Evolutionary conservation across 2,329 filamentous ascomycete genomes (phyloP).

Genomic region (Elsinoe perseae): DNA sequence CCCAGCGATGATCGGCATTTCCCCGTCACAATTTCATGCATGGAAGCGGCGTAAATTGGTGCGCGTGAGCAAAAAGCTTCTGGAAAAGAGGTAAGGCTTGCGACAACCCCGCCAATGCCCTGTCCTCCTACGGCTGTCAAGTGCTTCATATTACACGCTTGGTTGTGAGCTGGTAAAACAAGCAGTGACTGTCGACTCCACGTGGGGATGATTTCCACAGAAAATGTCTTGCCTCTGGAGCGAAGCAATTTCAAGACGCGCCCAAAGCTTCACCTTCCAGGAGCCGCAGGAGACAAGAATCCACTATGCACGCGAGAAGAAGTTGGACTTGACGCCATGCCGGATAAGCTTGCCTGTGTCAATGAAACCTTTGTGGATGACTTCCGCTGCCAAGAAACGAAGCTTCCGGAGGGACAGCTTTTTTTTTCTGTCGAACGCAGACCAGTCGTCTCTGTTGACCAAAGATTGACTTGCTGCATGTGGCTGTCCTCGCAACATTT

Average conservation of each 20-base stretch:
- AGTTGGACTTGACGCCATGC: constrained; percentile 11
- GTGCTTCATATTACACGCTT: too few relatives aligned
- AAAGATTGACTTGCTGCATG: neutral
- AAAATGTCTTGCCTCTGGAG: constrained; percentile 1
- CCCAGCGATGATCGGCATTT: constrained; percentile 6
- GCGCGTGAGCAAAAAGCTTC: constrained; percentile 6
- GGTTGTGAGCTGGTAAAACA: too few relatives aligned
- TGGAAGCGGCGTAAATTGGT: constrained; percentile 1
- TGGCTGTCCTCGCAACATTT: too few relatives aligned
- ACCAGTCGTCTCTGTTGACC: neutral
- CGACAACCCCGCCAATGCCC: neutral
- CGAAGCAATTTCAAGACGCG: constrained; percentile 12
- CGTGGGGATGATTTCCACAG: constrained; percentile 3
- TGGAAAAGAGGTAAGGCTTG: neutral
- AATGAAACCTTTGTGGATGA: neutral
- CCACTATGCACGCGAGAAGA: neutral
- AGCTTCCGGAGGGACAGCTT: neutral
- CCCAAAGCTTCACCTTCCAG: constrained; percentile 11
- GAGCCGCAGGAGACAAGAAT: constrained; percentile 8
- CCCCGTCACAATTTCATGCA: neutral
- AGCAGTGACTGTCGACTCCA: too few relatives aligned
- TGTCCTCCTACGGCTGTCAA: neutral
- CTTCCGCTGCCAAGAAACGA: constrained; percentile 4
- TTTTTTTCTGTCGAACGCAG: neutral
- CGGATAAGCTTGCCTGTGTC: constrained; percentile 2